Percentiles rank a stretch among this genome's conserved stretches.
These are phyloP conservation scores for Francoa sonchifolia DNA, from an alignment of 441 rosid genomes.

Conservation along the genomic window DNA sequence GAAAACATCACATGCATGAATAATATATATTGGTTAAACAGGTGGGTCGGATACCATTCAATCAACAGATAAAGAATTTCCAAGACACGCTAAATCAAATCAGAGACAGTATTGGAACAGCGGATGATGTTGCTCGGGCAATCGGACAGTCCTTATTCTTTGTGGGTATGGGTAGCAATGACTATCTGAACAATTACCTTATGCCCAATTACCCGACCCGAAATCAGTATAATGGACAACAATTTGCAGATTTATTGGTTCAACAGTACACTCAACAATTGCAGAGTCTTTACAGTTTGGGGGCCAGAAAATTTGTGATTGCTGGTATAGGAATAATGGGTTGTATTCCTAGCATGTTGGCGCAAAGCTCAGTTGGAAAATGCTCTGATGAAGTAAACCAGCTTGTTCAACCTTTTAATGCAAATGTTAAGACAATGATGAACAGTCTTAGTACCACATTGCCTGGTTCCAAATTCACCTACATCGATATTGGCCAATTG, in stretches of 20 bases:
- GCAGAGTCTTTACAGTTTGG: conserved; percentile 70
- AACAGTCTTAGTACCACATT: conserved; percentile 47
- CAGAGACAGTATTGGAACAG: conserved; percentile 40
- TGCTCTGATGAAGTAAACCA: conserved; percentile 75
- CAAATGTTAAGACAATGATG: conserved; percentile 64
- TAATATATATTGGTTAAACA: conserved; percentile 18
- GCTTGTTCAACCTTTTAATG: conserved; percentile 60
- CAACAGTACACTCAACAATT: conserved; percentile 46
- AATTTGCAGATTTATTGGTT: conserved; percentile 60
- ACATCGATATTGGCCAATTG: conserved; percentile 43
- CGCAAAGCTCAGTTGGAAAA: conserved; percentile 47
- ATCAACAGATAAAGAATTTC: conserved; percentile 68
- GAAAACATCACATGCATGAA: no score
- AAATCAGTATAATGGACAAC: conserved; percentile 55
- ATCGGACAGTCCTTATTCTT: conserved; percentile 53
- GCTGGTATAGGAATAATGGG: conserved; percentile 87
- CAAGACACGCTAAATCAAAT: conserved; percentile 62
- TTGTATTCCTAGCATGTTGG: conserved; percentile 81
- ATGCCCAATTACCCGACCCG: conserved; percentile 79
- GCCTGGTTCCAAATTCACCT: conserved; percentile 50
- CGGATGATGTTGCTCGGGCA: conserved; percentile 32
- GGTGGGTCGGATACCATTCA: conserved; percentile 83
- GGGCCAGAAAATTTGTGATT: conserved; percentile 68
- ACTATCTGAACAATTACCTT: conserved; percentile 81
- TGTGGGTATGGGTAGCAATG: conserved; percentile 93